Conservation (phyloP, 2,329 filamentous ascomycete species). For the Talaromyces piceae region DNA sequence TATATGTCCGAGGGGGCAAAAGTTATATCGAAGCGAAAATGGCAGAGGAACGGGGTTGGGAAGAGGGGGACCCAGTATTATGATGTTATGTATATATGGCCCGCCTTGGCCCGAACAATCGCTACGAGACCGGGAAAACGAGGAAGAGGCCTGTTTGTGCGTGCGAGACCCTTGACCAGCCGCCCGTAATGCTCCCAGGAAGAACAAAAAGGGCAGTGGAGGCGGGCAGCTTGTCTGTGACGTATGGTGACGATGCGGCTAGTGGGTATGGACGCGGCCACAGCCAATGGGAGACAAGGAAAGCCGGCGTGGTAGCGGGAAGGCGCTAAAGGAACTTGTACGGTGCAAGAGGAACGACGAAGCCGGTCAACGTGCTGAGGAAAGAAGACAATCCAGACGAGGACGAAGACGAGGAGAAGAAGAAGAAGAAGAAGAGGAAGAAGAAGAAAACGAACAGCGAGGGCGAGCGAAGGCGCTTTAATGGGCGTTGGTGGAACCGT, state of each 20-base stretch:
- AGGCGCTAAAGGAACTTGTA: background rate
- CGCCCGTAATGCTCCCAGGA: background rate
- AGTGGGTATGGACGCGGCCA: constrained; percentile 1
- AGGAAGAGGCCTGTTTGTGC: background rate
- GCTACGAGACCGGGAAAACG: constrained; percentile 6
- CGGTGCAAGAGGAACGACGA: background rate
- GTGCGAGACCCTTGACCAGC: background rate
- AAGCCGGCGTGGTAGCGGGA: no score
- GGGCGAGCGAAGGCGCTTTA: background rate
- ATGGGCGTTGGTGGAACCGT: background rate
- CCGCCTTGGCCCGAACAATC: constrained; percentile 17
- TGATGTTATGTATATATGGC: background rate
- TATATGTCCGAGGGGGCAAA: background rate
- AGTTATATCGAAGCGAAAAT: background rate
- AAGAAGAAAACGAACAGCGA: background rate
- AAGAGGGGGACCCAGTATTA: background rate
- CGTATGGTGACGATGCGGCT: constrained; percentile 10
- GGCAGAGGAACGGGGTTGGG: background rate
- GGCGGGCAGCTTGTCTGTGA: background rate
- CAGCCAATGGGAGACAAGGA: background rate
- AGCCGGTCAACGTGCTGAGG: background rate
- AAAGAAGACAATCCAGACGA: no score
- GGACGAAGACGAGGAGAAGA: background rate
- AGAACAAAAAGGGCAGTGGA: constrained; percentile 1
- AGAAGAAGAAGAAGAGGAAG: background rate